phyloP scores from a whole-genome alignment of 23 red algal species.

The Cyanidiococcus yangmingshanensis region DNA sequence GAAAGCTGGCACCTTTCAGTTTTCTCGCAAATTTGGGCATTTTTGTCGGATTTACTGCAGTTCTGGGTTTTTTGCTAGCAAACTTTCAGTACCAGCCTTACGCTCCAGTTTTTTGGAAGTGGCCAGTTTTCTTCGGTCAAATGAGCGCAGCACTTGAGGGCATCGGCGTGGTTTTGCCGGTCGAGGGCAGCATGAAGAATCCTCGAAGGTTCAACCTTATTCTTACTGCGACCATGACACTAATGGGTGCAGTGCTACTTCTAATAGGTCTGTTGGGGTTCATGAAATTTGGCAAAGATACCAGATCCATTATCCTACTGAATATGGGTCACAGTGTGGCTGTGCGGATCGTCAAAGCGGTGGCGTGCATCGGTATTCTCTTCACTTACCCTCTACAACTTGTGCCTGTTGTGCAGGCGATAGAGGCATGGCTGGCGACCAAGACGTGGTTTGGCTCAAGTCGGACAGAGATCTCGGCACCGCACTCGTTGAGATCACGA shows the following conservation, averaged over 20 bases:
- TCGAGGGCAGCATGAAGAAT: constrained; percentile 64
- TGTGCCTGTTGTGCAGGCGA: constrained; percentile 68
- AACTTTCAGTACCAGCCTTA: constrained; percentile 70
- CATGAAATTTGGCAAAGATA: constrained; percentile 76
- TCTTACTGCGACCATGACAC: constrained; percentile 39
- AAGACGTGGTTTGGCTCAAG: constrained; percentile 2
- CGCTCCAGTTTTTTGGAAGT: constrained; percentile 31
- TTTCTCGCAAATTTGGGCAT: constrained; percentile 63
- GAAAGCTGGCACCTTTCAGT: constrained; percentile 63
- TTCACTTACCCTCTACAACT: constrained; percentile 97
- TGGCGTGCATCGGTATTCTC: constrained; percentile 69
- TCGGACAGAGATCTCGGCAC: neutral
- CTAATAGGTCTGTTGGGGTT: constrained; percentile 72
- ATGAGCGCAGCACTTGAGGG: constrained; percentile 88
- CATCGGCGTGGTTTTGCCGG: constrained; percentile 88
- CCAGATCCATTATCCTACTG: constrained; percentile 65
- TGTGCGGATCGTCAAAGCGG: constrained; percentile 56
- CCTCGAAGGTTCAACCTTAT: constrained; percentile 44
- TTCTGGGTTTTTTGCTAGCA: constrained; percentile 50
- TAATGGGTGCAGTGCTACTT: constrained; percentile 50
- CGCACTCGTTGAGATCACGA: neutral
- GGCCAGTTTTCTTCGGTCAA: constrained; percentile 87
- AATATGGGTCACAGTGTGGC: constrained; percentile 65
- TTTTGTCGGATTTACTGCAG: constrained; percentile 53
- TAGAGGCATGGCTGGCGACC: constrained; percentile 42